A percentile compares a stretch with the other conserved stretches of the same genome.
These are phyloP conservation scores for Otatea glauca DNA, from an alignment of 176 grass and related monocot genomes.

Conservation along the genomic window DNA sequence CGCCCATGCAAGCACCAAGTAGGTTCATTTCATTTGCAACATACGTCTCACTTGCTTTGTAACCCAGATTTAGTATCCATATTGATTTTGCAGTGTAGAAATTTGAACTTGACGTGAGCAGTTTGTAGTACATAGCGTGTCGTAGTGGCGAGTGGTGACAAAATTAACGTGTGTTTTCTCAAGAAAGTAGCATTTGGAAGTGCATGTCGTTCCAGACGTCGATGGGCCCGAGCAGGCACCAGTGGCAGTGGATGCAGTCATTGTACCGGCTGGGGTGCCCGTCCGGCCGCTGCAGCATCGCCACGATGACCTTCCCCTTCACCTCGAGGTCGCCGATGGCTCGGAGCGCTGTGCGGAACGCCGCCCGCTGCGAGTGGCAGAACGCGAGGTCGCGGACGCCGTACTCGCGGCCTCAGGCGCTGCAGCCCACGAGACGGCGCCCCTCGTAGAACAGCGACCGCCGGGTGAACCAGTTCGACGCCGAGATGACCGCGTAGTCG, in stretches of 20 bases:
- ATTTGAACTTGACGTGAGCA: not conserved
- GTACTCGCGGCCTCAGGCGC: conserved; percentile 59
- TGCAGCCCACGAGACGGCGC: conserved; percentile 56
- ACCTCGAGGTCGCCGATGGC: conserved; percentile 41
- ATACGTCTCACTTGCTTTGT: not conserved
- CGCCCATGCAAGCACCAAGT: too few relatives aligned
- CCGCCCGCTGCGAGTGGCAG: conserved; percentile 61
- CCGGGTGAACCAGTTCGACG: conserved; percentile 75
- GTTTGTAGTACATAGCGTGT: too few relatives aligned
- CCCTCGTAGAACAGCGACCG: conserved; percentile 67
- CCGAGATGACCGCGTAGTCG: conserved; percentile 74
- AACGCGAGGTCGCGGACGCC: conserved; percentile 53
- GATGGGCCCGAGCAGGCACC: conserved; percentile 70
- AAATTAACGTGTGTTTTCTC: not conserved
- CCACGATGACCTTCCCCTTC: too few relatives aligned
- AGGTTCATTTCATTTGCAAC: not conserved
- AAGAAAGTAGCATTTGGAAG: conserved; percentile 58
- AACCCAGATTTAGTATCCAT: not conserved
- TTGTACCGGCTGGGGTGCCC: conserved; percentile 37
- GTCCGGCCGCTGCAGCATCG: too few relatives aligned
- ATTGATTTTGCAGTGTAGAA: not conserved
- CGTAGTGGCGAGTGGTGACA: not conserved
- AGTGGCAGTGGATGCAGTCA: conserved; percentile 82
- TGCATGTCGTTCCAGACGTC: conserved; percentile 79
- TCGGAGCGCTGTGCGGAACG: conserved; percentile 52